Percentiles rank a stretch among this genome's conserved stretches.
Evolutionary conservation across 805 yeast genomes (phyloP).

Genomic region (Pachysolen tannophilus): DNA sequence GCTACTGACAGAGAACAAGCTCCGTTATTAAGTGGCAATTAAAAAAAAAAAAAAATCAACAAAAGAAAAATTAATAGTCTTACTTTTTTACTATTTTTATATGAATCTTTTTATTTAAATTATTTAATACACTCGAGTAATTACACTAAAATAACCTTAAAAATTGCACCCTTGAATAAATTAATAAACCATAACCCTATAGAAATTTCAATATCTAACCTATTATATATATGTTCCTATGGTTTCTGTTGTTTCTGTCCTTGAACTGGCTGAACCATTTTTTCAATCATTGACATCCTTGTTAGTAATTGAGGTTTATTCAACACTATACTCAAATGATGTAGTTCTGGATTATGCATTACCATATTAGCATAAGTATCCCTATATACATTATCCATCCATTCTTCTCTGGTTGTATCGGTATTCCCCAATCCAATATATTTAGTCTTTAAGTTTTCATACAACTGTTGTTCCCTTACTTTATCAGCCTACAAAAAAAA

Average conservation of each 20-base stretch:
- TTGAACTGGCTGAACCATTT: slow-evolving; percentile 25
- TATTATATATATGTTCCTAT: too few species aligned
- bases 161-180: too few species aligned
- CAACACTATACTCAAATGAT: slow-evolving; percentile 44
- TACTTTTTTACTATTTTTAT: too few species aligned
- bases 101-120: too few species aligned
- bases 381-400: slow-evolving; percentile 56
- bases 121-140: too few species aligned
- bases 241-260: too few species aligned
- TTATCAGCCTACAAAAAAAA: slow-evolving; percentile 66
- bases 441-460: slow-evolving; percentile 47
- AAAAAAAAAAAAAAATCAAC: too few species aligned
- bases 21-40: slow-evolving; percentile 18
- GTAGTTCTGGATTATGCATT: slow-evolving; percentile 48
- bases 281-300: slow-evolving; percentile 26
- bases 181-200: too few species aligned
- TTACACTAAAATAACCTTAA: too few species aligned
- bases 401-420: slow-evolving; percentile 62
- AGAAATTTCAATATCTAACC: too few species aligned
- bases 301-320: slow-evolving; percentile 33
- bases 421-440: slow-evolving; percentile 74
- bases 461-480: slow-evolving; percentile 49
- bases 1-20: slow-evolving; percentile 23
- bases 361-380: slow-evolving; percentile 58
- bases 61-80: too few species aligned